A percentile compares a stretch with the other conserved stretches of the same genome.
Evolutionary conservation across 1,139 yeast species (phyloP).

Genomic region (Nematodospora anomalae): DNA sequence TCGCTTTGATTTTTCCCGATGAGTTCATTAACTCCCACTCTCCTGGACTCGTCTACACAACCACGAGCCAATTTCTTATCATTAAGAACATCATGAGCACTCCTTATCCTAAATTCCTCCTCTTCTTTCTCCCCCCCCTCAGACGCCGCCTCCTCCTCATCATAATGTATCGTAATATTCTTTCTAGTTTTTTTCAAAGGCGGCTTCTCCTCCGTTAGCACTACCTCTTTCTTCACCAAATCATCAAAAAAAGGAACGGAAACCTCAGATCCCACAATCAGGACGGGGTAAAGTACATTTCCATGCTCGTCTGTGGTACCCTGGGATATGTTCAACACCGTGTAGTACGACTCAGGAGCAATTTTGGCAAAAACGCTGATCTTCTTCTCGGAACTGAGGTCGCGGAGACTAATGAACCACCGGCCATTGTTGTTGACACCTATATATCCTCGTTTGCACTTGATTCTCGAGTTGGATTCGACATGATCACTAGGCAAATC

Average conservation of each 20-base stretch:
- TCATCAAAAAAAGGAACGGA: slow-evolving; percentile 53
- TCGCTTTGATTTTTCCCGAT: neutral
- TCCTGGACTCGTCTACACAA: too few relatives aligned
- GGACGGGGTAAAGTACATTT: slow-evolving; percentile 53
- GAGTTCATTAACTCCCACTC: slow-evolving; percentile 1
- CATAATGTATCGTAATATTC: slow-evolving; percentile 25
- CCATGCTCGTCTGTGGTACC: slow-evolving; percentile 46
- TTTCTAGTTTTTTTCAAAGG: slow-evolving; percentile 17
- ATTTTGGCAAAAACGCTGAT: slow-evolving; percentile 61
- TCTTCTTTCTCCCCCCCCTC: slow-evolving; percentile 32
- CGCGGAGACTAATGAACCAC: slow-evolving; percentile 7
- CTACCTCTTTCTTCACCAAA: slow-evolving; percentile 20
- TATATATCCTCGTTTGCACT: slow-evolving; percentile 36
- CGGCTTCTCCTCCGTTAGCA: slow-evolving; percentile 14
- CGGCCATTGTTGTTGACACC: slow-evolving; percentile 45
- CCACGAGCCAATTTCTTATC: neutral
- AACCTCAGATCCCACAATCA: slow-evolving; percentile 41
- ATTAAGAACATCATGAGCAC: slow-evolving; percentile 46
- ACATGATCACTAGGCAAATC: slow-evolving; percentile 30
- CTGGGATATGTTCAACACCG: slow-evolving; percentile 51
- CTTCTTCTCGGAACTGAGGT: slow-evolving; percentile 3
- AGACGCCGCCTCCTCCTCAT: slow-evolving; percentile 31
- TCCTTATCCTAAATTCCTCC: slow-evolving; percentile 41
- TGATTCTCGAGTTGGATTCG: slow-evolving; percentile 60
- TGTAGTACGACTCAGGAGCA: slow-evolving; percentile 56